phyloP scores from a whole-genome alignment of 2,329 filamentous ascomycete species.

The Mycocentrospora acerina region DNA sequence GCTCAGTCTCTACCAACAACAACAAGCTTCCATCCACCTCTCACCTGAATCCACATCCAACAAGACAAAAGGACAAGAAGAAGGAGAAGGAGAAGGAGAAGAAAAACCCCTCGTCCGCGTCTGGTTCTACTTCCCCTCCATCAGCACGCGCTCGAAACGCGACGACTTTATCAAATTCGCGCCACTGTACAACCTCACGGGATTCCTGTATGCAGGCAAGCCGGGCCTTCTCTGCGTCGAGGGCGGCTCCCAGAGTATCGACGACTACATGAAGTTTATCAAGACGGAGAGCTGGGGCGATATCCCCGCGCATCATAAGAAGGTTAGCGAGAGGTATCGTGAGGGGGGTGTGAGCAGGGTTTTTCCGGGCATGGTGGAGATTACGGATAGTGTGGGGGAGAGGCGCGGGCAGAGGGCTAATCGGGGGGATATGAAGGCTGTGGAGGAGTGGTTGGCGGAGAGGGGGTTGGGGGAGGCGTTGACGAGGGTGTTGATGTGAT shows the following conservation, averaged over 20 bases:
- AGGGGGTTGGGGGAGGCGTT: constrained; percentile 50
- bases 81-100: no score
- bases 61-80: background rate
- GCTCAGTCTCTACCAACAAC: constrained; percentile 2
- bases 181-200: constrained; percentile 55
- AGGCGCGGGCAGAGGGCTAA: constrained; percentile 54
- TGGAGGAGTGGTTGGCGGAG: constrained; percentile 54
- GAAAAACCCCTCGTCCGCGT: constrained; percentile 51
- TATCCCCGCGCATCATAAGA: constrained; percentile 63
- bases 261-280: constrained; percentile 64
- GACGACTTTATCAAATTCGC: constrained; percentile 59
- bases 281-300: constrained; percentile 65
- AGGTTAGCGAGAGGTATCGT: constrained; percentile 59
- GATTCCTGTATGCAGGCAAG: constrained; percentile 63
- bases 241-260: constrained; percentile 51
- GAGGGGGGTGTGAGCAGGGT: constrained; percentile 46
- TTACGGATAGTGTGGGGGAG: constrained; percentile 54
- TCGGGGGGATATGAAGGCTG: constrained; percentile 55
- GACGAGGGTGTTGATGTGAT: constrained; percentile 43
- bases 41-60: no score
- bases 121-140: constrained; percentile 66
- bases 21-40: background rate
- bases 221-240: constrained; percentile 58
- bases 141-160: constrained; percentile 60
- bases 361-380: constrained; percentile 59